phyloP scores from a whole-genome alignment of 2,329 filamentous ascomycete species.

The Scopulariopsis brevicaulis region DNA sequence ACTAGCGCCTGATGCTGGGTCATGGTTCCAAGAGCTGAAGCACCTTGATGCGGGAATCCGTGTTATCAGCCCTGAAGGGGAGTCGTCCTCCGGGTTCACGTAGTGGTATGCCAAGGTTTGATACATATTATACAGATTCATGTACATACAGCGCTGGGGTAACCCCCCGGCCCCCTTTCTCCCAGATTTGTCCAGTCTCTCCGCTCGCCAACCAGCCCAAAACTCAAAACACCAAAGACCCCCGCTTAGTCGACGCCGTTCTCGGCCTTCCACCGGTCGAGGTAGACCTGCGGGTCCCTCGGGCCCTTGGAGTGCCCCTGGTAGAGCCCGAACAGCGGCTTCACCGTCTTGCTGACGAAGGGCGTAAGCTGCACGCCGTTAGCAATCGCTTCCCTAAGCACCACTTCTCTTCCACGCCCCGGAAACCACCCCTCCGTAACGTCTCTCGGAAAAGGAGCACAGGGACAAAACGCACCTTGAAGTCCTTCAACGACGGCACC shows the following conservation, averaged over 20 bases:
- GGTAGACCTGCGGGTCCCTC: slow-evolving; percentile 48
- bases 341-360: slow-evolving; percentile 57
- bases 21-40: not conserved
- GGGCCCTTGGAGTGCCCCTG: slow-evolving; percentile 39
- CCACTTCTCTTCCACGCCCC: not conserved
- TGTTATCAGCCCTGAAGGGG: not conserved
- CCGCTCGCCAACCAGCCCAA: not conserved
- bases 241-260: slow-evolving; percentile 48
- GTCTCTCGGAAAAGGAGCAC: not conserved
- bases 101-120: not conserved
- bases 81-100: not conserved
- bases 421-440: too few relatives aligned
- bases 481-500: slow-evolving; percentile 59
- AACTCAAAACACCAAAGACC: not conserved
- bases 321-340: slow-evolving; percentile 40
- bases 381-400: not conserved
- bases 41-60: not conserved
- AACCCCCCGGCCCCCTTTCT: not conserved
- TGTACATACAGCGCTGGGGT: not conserved
- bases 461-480: slow-evolving; percentile 47
- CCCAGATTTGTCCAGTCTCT: not conserved
- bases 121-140: not conserved
- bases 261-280: slow-evolving; percentile 55
- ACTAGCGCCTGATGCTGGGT: slow-evolving; percentile 7
- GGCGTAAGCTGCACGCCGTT: slow-evolving; percentile 55